Evolutionary conservation across 192 early-diverging fungal species (phyloP), one percentile per base, ranked within the genome.

Genomic region (Chytriomyces sp.): DNA sequence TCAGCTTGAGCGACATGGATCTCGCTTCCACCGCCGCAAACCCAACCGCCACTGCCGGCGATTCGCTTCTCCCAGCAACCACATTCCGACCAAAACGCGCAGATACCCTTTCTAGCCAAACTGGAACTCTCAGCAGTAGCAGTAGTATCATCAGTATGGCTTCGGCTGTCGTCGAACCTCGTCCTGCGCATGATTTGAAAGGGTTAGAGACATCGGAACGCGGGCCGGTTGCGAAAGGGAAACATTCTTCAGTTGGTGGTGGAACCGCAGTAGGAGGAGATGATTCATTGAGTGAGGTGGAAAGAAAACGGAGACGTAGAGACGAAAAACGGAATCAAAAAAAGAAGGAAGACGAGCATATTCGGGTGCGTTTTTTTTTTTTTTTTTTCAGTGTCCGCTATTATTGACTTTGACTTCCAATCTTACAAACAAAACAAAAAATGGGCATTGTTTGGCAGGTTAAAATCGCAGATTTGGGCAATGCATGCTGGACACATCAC

Each of bases 391-490:
- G n/a, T n/a, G n/a, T n/a, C n/a, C n/a, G n/a, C n/a, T n/a, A n/a
- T n/a, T n/a, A n/a, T n/a, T n/a, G n/a, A n/a, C n/a, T n/a, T n/a
- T n/a, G n/a, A n/a, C n/a, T n/a, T n/a, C n/a, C n/a, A n/a, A n/a
- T n/a, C n/a, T n/a, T n/a, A n/a, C n/a, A n/a, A n/a, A n/a, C n/a
- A n/a, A n/a, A n/a, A n/a, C n/a, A n/a, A n/a, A 35, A 35, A 35
- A 35, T 35, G 28, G 28, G 28, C 2, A 1, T 35, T 35, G 0
- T 35, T 35, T 35, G 28, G 28, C 86, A 88, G 23, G 93, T 98
- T 68, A 98, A 98, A 83, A 94, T 98, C 78, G 96, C 96, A 8
- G 97, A 98, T 82, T 83, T 98, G n/a, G 97, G 97, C 11, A 98
- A 98, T 79, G 94, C 96, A 24, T 97, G 95, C 72, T 98, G 97